phyloP scores from a whole-genome alignment of 2,329 filamentous ascomycete species.

The Fusarium sp. region DNA sequence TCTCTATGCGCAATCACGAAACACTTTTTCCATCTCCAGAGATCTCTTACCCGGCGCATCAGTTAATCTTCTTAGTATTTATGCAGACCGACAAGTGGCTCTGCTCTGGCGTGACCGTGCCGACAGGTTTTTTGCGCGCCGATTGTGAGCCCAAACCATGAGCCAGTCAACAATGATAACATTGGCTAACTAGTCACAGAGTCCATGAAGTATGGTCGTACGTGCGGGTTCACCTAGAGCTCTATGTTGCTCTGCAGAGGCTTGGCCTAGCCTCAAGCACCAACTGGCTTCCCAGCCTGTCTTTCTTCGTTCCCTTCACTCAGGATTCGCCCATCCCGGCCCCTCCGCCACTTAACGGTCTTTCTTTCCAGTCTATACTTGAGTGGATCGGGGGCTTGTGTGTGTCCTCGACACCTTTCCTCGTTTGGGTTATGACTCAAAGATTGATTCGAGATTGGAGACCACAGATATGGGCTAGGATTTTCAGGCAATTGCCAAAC shows the following conservation, averaged over 20 bases:
- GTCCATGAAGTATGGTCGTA: slow-evolving; percentile 57
- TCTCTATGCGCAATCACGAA: slow-evolving; percentile 52
- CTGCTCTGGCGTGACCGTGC: slow-evolving; percentile 45
- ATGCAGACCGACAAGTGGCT: slow-evolving; percentile 48
- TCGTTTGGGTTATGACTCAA: slow-evolving; percentile 61
- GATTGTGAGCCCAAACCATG: slow-evolving; percentile 45
- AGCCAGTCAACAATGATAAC: not conserved
- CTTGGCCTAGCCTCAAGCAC: slow-evolving; percentile 61
- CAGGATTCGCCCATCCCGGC: slow-evolving; percentile 63
- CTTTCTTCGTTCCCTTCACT: slow-evolving; percentile 69
- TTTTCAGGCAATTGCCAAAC: slow-evolving; percentile 58
- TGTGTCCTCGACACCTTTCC: slow-evolving; percentile 62
- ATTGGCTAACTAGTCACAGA: slow-evolving; percentile 43
- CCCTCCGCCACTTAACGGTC: slow-evolving; percentile 58
- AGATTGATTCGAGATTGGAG: slow-evolving; percentile 55
- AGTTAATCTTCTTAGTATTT: slow-evolving; percentile 48
- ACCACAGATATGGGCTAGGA: slow-evolving; percentile 54
- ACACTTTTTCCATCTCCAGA: slow-evolving; percentile 50
- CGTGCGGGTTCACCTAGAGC: slow-evolving; percentile 63
- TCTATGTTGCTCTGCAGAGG: slow-evolving; percentile 67
- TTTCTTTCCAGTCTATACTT: slow-evolving; percentile 56
- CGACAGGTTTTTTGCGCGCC: slow-evolving; percentile 43
- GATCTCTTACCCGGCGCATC: slow-evolving; percentile 54
- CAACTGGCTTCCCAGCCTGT: slow-evolving; percentile 59
- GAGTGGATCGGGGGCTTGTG: slow-evolving; percentile 60